These are phyloP conservation scores for Delitschia confertaspora DNA, from an alignment of 495 filamentous ascomycete genomes.

Conservation along the genomic window DNA sequence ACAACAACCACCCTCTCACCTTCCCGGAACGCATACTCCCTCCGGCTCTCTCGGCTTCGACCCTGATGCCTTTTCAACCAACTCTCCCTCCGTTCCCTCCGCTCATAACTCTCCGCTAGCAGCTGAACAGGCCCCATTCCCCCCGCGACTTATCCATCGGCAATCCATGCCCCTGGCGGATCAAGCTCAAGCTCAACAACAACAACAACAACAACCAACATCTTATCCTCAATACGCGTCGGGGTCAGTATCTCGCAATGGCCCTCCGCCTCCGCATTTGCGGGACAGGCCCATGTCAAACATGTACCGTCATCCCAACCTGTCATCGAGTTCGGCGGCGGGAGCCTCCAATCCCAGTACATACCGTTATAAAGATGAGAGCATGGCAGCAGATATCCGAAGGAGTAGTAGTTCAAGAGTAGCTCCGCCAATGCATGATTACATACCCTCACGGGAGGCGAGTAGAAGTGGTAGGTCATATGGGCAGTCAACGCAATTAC, in stretches of 20 bases:
- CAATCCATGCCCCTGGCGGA: constrained; percentile 34
- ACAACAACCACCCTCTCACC: constrained; percentile 1
- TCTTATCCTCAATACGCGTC: constrained; percentile 42
- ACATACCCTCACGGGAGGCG: constrained; percentile 57
- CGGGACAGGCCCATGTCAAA: constrained; percentile 27
- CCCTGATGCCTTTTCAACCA: constrained; percentile 32
- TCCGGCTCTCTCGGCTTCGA: constrained; percentile 34
- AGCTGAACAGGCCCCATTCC: constrained; percentile 10
- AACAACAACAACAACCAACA: too few species aligned
- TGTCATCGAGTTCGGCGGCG: constrained; percentile 31
- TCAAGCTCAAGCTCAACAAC: constrained; percentile 33
- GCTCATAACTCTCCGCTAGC: constrained; percentile 11
- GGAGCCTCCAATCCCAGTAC: constrained; percentile 25
- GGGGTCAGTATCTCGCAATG: constrained; percentile 11
- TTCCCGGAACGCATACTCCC: constrained; percentile 24
- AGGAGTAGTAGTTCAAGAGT: constrained; percentile 50
- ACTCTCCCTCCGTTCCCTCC: constrained; percentile 11
- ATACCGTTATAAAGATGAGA: constrained; percentile 36
- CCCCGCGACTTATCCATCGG: constrained; percentile 24
- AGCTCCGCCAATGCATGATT: constrained; percentile 52
- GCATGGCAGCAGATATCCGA: constrained; percentile 46
- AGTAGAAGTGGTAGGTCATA: constrained; percentile 62
- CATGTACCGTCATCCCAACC: constrained; percentile 36
- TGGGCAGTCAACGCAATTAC: constrained; percentile 46
- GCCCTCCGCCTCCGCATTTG: constrained; percentile 3